Percentiles rank a stretch among this genome's conserved stretches.
Conservation (phyloP, 306 rosid genomes). For the Cucumis melo region DNA sequence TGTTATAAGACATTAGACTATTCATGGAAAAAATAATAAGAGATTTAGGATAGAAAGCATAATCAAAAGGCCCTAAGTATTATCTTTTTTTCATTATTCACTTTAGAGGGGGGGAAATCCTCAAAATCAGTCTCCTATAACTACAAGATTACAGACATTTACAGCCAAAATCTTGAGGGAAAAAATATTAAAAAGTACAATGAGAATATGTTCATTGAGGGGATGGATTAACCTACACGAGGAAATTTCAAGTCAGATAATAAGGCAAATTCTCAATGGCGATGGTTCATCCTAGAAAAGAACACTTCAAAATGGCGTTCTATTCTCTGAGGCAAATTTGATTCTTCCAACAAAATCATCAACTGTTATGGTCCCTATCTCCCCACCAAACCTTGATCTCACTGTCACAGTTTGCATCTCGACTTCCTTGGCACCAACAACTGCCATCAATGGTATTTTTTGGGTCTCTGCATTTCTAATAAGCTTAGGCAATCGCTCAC, state of each 20-base stretch:
- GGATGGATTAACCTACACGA: neutral
- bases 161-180: neutral
- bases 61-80: neutral
- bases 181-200: neutral
- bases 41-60: too few species aligned
- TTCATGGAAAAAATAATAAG: too few species aligned
- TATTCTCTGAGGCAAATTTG: conserved; percentile 37
- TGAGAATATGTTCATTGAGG: neutral
- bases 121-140: neutral
- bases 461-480: conserved; percentile 92
- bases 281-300: neutral
- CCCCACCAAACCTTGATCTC: conserved; percentile 80
- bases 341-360: conserved; percentile 65
- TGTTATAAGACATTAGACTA: too few species aligned
- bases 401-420: conserved; percentile 65
- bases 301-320: conserved; percentile 33
- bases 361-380: conserved; percentile 60
- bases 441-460: conserved; percentile 89
- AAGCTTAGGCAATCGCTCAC: conserved; percentile 86
- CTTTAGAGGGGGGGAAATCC: neutral
- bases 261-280: conserved; percentile 2
- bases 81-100: neutral
- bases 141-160: neutral
- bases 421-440: conserved; percentile 80
- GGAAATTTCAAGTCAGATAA: neutral